Evolutionary conservation across 805 yeast genomes (phyloP), one percentile per base, ranked within the genome.

Genomic region (Debaryomyces tyrocola): DNA sequence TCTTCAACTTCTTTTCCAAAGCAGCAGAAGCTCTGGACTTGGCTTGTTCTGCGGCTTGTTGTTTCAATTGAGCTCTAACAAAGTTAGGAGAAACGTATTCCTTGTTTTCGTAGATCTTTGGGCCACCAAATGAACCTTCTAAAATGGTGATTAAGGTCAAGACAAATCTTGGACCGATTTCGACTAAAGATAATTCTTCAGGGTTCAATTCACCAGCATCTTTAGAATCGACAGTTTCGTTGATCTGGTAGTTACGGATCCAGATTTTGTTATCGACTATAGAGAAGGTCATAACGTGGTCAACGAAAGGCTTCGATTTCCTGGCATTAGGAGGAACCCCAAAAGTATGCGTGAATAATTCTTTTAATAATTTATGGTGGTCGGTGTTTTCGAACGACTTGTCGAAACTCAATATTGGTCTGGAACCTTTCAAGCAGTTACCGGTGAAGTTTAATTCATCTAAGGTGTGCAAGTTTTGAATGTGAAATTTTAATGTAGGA

Each of bases 61-160:
- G 87, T 65, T 82, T 87, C 53, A 78, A 51, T 74, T 91, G 97
- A 10, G 99, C 89, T 75, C 99, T 87, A 34, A 86, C 92, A 49
- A 87, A 83, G 76, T 94, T 94, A 54, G 99, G 99, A 49, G 96
- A 88, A 40, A 94, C 96, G 68, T 88, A 94, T 69, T 92, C 94
- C 75, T 89, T 91, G 75, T 94, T 94, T 63, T 94, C 98, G 70
- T 89, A 94, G 54, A 94, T 90, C 78, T 91, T 90, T 53, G 98
- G 97, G 17, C 99, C 99, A 46, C 97, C 92, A 59, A 94, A 94
- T 1, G 97, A 90, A 41, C 99, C 99, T 73, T 94, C 98, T 53
- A 92, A 77, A 44, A 94, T 83, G 49, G 95, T 84, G 56, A 94
- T 91, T 52, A 86, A 84, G 2, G 98, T 92, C 74, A 94, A 77